Evolutionary conservation across 306 rosid genomes (phyloP), one percentile per base, ranked within the genome.

Genomic region (Vigna nakashimae): DNA sequence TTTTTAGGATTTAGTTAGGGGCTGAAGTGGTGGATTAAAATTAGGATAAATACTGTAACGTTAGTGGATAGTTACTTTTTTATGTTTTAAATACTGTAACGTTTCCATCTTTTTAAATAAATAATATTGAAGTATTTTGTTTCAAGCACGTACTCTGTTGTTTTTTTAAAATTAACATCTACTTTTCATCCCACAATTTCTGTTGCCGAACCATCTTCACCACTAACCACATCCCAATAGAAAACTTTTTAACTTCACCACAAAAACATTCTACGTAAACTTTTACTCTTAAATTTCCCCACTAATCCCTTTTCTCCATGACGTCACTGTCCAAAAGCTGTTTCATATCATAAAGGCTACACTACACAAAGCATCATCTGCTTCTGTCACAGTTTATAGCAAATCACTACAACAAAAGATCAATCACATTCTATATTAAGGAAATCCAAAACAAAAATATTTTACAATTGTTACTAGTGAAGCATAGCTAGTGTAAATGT

Each of bases 101-200:
- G n/a, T n/a, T n/a, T n/a, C n/a, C n/a, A n/a, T n/a, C n/a, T n/a
- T n/a, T n/a, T n/a, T n/a, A n/a, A n/a, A n/a, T n/a, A n/a, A n/a
- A n/a, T n/a, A n/a, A n/a, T n/a, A n/a, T n/a, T n/a, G n/a, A n/a
- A n/a, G n/a, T n/a, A n/a, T n/a, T n/a, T n/a, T n/a, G n/a, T n/a
- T n/a, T n/a, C n/a, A n/a, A n/a, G n/a, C n/a, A n/a, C n/a, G n/a
- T n/a, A n/a, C n/a, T n/a, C n/a, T n/a, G n/a, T n/a, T n/a, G n/a
- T n/a, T n/a, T n/a, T n/a, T n/a, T n/a, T n/a, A n/a, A n/a, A n/a
- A n/a, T n/a, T n/a, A n/a, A n/a, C n/a, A 49, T 73, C 67, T 77
- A 74, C 80, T 79, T 89, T 87, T 81, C 75, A 55, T 58, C 76
- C 85, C 70, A 71, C 78, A 60, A 28, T 62, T 68, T 78, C 52